Conservation (phyloP, 495 filamentous ascomycete genomes). For the Ramalina intermedia region DNA sequence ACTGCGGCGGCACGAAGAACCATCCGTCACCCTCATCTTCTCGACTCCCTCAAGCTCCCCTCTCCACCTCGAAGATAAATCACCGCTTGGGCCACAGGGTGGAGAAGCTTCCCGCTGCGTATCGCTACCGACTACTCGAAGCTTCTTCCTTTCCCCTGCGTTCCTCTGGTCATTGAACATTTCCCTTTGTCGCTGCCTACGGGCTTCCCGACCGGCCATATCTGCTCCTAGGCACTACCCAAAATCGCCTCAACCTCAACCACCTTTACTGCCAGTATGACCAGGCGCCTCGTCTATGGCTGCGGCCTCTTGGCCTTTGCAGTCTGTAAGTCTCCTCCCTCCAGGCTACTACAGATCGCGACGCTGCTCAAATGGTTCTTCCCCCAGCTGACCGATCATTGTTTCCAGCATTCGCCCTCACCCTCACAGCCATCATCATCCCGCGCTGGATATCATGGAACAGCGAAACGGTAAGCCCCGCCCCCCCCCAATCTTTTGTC, state of each 20-base stretch:
- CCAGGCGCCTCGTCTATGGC: constrained; percentile 38
- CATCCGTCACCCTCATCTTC: no score
- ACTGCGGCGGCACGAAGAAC: no score
- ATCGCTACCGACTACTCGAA: no score
- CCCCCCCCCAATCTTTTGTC: not conserved
- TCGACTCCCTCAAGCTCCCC: no score
- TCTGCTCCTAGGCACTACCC: not conserved
- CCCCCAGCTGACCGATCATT: not conserved
- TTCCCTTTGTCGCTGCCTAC: not conserved
- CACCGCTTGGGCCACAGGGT: no score
- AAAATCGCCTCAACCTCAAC: not conserved
- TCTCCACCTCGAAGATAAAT: no score
- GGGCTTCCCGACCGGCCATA: not conserved
- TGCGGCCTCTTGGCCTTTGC: constrained; percentile 43
- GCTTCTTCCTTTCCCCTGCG: no score
- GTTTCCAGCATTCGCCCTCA: constrained; percentile 58
- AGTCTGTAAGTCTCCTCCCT: constrained; percentile 34
- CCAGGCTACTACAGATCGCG: not conserved
- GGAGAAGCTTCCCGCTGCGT: no score
- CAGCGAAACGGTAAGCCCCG: constrained; percentile 37
- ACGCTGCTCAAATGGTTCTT: no score
- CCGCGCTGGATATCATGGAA: constrained; percentile 72
- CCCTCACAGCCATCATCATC: constrained; percentile 55
- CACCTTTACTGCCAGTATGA: constrained; percentile 23
- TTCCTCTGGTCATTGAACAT: no score